A percentile compares a stretch with the other conserved stretches of the same genome.
Evolutionary conservation across 805 yeast species (phyloP).

Genomic region (Tetrapisispora iriomotensis): DNA sequence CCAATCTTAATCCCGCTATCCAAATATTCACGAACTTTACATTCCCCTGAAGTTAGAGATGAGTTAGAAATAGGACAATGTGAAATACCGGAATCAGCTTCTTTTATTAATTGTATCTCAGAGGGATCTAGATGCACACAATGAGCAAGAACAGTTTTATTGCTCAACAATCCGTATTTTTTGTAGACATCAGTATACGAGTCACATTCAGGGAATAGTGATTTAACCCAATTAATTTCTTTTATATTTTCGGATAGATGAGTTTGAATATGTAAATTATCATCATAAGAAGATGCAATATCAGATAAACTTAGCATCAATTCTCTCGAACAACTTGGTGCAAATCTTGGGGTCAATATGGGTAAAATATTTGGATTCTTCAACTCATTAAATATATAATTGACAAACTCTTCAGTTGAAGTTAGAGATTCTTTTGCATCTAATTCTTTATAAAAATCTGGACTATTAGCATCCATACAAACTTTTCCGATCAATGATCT

Average conservation of each 20-base stretch:
- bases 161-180: constrained; percentile 46
- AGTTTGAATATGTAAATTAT: constrained; percentile 66
- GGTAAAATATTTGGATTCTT: constrained; percentile 49
- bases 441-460: constrained; percentile 53
- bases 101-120: constrained; percentile 51
- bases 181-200: constrained; percentile 74
- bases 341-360: constrained; percentile 85
- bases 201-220: constrained; percentile 60
- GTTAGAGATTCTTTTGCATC: constrained; percentile 42
- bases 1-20: constrained; percentile 64
- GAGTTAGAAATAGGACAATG: constrained; percentile 94
- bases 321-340: constrained; percentile 69
- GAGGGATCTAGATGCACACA: constrained; percentile 63
- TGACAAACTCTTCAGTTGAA: constrained; percentile 47
- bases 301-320: constrained; percentile 56
- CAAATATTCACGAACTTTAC: constrained; percentile 63
- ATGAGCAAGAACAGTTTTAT: constrained; percentile 77
- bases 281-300: constrained; percentile 31
- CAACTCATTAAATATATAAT: constrained; percentile 49
- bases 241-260: constrained; percentile 75
- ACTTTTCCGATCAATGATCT: constrained; percentile 88
- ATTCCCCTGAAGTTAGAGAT: constrained; percentile 82
- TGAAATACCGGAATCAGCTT: constrained; percentile 58
- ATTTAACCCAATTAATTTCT: constrained; percentile 66
- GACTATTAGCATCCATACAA: constrained; percentile 83